Evolutionary conservation across 2,329 filamentous ascomycete genomes (phyloP), one percentile per base, ranked within the genome.

Genomic region (Pleurostoma richardsiae): DNA sequence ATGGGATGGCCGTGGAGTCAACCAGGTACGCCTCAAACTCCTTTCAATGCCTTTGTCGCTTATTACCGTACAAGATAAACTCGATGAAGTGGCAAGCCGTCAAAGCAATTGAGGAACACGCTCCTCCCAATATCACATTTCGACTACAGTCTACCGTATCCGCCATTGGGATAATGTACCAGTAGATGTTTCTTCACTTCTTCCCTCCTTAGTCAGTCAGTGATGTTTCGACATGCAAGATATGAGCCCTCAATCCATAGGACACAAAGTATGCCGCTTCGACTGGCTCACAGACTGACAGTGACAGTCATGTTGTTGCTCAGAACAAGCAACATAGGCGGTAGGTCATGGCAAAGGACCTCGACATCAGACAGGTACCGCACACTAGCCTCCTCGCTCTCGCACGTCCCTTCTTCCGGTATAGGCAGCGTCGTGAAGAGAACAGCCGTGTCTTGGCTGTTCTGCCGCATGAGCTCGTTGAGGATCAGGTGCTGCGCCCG

Each of bases 401-500:
- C 69, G 58, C 82, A 83, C 0, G 88, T 95, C 0, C 88, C 88
- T 52, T 91, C 86, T 6, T 83, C 73, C 0, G 90, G 90, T 44
- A 89, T 88, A 1, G 90, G 90, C 38, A 95, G 69, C 28, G 90
- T 95, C 1, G 86, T 95, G 55, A 95, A 85, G 11, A 94, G 67
- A 0, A 95, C 88, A 0, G 88, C 88, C 1, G 90, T 89, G 26
- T 87, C 75, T 38, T 64, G 63, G 54, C 85, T 88, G 51, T 89
- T 72, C 49, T 76, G 74, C 3, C 77, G 73, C 70, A 95, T 90
- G 53, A 95, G 69, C 63, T 95, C 89, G 61, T 95, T 95, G 11
- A 95, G 68, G 29, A 95, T 91, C 33, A 95, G 68, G 63, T 95
- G 88, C 62, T 95, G 90, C 2, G 89, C 89, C 11, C 88, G 82